Conservation (phyloP, 139 green algal species). For the Chlorella sp. region DNA sequence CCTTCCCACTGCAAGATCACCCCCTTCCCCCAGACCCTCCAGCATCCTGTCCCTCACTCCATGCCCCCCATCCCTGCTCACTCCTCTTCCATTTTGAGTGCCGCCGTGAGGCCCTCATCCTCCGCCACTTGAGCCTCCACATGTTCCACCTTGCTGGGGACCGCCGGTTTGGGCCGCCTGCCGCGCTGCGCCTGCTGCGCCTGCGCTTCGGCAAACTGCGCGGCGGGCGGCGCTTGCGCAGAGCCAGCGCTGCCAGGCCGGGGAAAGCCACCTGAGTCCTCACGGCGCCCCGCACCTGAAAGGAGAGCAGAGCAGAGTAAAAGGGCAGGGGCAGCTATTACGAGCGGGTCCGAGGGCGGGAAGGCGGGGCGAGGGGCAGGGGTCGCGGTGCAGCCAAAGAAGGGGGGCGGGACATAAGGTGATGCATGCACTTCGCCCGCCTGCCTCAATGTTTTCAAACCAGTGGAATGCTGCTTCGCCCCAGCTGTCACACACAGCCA, state of each 20-base stretch:
- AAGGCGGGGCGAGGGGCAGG: not conserved
- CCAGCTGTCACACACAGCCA: too few relatives aligned
- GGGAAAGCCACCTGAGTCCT: not conserved
- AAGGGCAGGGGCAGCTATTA: not conserved
- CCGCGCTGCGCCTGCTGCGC: not conserved
- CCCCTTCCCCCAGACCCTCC: too few relatives aligned
- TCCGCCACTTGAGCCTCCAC: slow-evolving; percentile 19
- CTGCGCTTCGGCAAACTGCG: slow-evolving; percentile 8
- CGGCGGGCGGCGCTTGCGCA: not conserved
- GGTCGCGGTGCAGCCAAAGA: not conserved
- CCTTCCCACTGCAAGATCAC: too few relatives aligned
- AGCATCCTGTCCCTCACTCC: too few relatives aligned
- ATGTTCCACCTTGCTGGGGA: not conserved
- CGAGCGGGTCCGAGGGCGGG: too few relatives aligned
- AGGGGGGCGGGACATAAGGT: not conserved
- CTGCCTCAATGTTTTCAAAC: too few relatives aligned
- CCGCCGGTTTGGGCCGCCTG: not conserved
- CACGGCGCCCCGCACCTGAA: not conserved
- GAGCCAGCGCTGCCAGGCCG: not conserved
- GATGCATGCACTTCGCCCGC: too few relatives aligned
- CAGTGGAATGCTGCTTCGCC: too few relatives aligned
- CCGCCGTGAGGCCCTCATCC: not conserved
- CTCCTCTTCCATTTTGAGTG: slow-evolving; percentile 31
- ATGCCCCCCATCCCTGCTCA: not conserved
- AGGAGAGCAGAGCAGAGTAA: not conserved